phyloP scores from a whole-genome alignment of 768 basidiomycete genomes.

The Rhizopogon vesiculosus region DNA sequence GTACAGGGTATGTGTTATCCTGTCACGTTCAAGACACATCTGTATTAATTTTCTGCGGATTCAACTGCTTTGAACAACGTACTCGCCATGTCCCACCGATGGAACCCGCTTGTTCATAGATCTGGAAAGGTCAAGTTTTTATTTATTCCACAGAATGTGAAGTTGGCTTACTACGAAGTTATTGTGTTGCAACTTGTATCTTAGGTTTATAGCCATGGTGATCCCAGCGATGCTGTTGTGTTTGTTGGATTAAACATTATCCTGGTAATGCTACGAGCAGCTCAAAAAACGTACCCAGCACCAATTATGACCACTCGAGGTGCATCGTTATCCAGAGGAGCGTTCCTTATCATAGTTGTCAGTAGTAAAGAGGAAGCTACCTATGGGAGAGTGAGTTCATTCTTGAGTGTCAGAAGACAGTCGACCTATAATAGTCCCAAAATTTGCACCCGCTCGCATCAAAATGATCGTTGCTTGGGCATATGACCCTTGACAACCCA shows the following conservation, averaged over 20 bases:
- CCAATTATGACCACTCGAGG: conserved; percentile 45
- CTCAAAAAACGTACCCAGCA: conserved; percentile 35
- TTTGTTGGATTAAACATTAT: background rate
- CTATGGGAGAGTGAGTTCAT: background rate
- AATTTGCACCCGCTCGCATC: no score
- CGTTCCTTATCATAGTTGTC: background rate
- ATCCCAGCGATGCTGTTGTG: conserved; percentile 40
- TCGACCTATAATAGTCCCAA: no score
- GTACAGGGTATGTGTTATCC: conserved; percentile 54
- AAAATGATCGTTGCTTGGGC: no score
- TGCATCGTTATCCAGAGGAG: conserved; percentile 1
- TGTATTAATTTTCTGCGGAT: background rate
- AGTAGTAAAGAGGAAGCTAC: background rate
- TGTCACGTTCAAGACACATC: conserved; percentile 11
- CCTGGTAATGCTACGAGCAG: background rate
- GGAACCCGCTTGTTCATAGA: conserved; percentile 43
- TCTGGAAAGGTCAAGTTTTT: conserved; percentile 25
- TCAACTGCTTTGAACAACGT: conserved; percentile 26
- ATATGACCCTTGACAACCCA: no score
- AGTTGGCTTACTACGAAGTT: conserved; percentile 41
- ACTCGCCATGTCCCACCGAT: conserved; percentile 59
- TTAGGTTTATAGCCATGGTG: conserved; percentile 42
- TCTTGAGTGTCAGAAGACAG: no score
- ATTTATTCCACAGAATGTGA: background rate
- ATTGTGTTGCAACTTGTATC: conserved; percentile 36